Base-by-base conservation (phyloP, 352 stramenopile genomes). In the Phytopythium oedochilum region DNA sequence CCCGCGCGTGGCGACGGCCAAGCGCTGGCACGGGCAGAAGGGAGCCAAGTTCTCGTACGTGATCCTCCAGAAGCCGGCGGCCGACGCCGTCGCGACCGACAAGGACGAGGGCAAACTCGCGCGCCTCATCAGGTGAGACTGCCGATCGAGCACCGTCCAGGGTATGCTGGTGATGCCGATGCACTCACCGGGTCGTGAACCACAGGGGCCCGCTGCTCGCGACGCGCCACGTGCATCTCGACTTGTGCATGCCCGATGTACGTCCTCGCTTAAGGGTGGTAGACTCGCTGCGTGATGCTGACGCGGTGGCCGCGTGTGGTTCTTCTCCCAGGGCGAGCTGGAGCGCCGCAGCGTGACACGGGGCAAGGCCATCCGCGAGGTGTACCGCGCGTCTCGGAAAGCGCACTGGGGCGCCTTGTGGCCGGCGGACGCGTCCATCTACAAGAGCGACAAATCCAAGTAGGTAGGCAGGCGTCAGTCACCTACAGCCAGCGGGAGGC, bases 31-130 rank as follows among this genome's bases (percentile, higher is more conserved):
- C 45, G 82, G 82, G 31, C 82, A 94, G 57, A 87, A 90, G 54
- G 82, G 83, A 26, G 85, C 83, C 69, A 94, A 94, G 68, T 92
- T 94, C 48, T 92, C 82, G 38, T 94, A 94, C 55, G 68, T 89
- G 50, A 73, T 88, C 29, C 70, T 94, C 55, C 75, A 94, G 60
- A 94, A 92, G 64, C 83, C 53, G 12, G 18, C 70, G 38, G 57
- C 65, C 5, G 53, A 53, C 39, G 57, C 53, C 34, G n/a, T n/a
- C n/a, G 57, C 57, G 26, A 47, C 51, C 9, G 59, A 64, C n/a
- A 57, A 71, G 1, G 62, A 63, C 4, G 59, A 63, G 17, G 17
- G 57, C 25, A 31, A 61, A 11, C 53, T 60, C 12, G 62, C 61
- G 22, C 68, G 48, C 10, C 48, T 54, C 20, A 22, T 54, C 36